Conservation (phyloP, 2,329 filamentous ascomycete species). For the Aspergillus pseudotamarii region DNA sequence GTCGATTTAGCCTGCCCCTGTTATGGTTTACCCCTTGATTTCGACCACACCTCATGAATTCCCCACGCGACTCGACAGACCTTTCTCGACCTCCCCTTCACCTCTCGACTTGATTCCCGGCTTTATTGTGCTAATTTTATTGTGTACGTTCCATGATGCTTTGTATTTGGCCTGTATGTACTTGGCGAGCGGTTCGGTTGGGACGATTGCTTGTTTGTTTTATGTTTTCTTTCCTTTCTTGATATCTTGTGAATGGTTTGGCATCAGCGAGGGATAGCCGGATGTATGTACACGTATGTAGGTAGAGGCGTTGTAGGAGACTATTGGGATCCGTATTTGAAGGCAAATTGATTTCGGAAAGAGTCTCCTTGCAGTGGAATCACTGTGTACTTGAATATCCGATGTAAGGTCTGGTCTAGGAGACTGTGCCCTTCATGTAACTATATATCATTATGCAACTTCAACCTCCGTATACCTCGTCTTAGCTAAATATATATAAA, state of each 20-base stretch:
- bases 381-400: too few species aligned
- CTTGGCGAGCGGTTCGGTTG: conserved; percentile 3
- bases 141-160: conserved; percentile 2
- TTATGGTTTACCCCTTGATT: not conserved
- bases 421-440: too few species aligned
- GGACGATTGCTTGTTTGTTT: conserved; percentile 7
- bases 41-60: not conserved
- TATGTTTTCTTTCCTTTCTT: not conserved
- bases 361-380: not conserved
- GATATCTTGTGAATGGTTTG: conserved; percentile 5
- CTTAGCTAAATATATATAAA: too few species aligned
- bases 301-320: conserved; percentile 17
- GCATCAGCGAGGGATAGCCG: conserved; percentile 14
- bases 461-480: too few species aligned
- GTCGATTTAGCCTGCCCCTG: conserved; percentile 1
- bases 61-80: not conserved
- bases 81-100: not conserved
- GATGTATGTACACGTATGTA: conserved; percentile 18
- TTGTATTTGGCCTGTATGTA: conserved; percentile 9
- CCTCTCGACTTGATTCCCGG: not conserved
- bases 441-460: too few species aligned
- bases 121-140: not conserved
- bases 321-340: conserved; percentile 2
- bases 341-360: conserved; percentile 3
- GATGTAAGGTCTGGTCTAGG: too few species aligned